A percentile compares a stretch with the other conserved stretches of the same genome.
Evolutionary conservation across 2,329 filamentous ascomycete genomes (phyloP).

Genomic region (Pseudogymnoascus sp.): DNA sequence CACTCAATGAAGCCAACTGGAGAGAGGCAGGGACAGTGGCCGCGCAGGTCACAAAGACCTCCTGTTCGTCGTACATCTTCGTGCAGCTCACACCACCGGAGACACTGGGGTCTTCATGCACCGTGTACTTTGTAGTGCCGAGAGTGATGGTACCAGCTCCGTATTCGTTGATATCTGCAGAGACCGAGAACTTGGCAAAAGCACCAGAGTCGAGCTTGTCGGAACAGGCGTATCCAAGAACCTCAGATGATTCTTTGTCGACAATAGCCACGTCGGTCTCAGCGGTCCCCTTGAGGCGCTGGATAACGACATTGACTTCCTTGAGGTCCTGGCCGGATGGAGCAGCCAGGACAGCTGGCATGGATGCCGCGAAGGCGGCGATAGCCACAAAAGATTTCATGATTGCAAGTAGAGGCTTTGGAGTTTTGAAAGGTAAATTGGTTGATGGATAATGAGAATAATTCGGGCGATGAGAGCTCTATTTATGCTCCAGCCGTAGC

Average conservation of each 20-base stretch:
- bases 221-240: not conserved
- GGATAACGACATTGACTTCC: not conserved
- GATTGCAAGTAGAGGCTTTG: not conserved
- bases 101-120: not conserved
- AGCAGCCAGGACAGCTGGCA: not conserved
- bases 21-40: not conserved
- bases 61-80: not conserved
- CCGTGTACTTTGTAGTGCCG: not conserved
- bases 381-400: slow-evolving; percentile 1
- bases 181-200: not conserved
- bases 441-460: slow-evolving; percentile 1
- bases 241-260: not conserved
- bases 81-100: not conserved
- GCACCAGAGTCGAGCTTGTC: not conserved
- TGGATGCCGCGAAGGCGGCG: not conserved
- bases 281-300: not conserved
- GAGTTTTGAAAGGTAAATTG: not conserved
- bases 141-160: not conserved
- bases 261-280: not conserved
- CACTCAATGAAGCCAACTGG: not conserved
- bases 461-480: not conserved
- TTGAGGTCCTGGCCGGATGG: not conserved
- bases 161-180: not conserved
- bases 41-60: not conserved
- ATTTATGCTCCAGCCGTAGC: not conserved